These are phyloP conservation scores for Pseudogymnoascus sp. DNA, from an alignment of 2,329 filamentous ascomycete species.

Conservation along the genomic window DNA sequence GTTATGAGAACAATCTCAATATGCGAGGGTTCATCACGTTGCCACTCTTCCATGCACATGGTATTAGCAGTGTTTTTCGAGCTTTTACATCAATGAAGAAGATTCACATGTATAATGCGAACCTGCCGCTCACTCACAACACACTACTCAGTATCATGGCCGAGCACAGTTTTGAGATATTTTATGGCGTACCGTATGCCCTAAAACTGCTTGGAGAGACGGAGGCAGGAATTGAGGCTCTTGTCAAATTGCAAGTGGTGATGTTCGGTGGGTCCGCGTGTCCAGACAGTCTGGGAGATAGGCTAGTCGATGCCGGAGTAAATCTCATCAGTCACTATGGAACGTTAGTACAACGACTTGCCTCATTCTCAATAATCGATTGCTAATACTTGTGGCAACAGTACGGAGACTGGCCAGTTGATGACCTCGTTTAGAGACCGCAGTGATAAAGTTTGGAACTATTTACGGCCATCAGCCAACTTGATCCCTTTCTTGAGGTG, in stretches of 20 bases:
- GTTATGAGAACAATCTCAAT: conserved; percentile 21
- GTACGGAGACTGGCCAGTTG: conserved; percentile 34
- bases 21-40: conserved; percentile 46
- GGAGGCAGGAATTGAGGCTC: conserved; percentile 42
- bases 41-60: conserved; percentile 54
- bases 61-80: conserved; percentile 47
- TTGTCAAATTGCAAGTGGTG: conserved; percentile 44
- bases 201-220: conserved; percentile 56
- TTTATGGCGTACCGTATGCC: conserved; percentile 57
- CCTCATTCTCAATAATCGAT: background rate
- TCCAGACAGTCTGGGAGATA: conserved; percentile 51
- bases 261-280: conserved; percentile 52
- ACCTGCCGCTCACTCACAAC: conserved; percentile 46
- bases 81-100: conserved; percentile 44
- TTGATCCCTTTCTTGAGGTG: conserved; percentile 5
- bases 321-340: conserved; percentile 52
- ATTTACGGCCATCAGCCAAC: conserved; percentile 7
- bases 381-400: background rate
- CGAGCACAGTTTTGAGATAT: conserved; percentile 41
- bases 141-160: conserved; percentile 40
- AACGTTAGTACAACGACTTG: conserved; percentile 34
- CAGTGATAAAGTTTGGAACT: conserved; percentile 40
- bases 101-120: conserved; percentile 48
- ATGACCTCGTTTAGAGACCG: conserved; percentile 31
- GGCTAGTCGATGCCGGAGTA: conserved; percentile 45